These are phyloP conservation scores for Candida stauntonica DNA, from an alignment of 805 yeast genomes.

Conservation along the genomic window DNA sequence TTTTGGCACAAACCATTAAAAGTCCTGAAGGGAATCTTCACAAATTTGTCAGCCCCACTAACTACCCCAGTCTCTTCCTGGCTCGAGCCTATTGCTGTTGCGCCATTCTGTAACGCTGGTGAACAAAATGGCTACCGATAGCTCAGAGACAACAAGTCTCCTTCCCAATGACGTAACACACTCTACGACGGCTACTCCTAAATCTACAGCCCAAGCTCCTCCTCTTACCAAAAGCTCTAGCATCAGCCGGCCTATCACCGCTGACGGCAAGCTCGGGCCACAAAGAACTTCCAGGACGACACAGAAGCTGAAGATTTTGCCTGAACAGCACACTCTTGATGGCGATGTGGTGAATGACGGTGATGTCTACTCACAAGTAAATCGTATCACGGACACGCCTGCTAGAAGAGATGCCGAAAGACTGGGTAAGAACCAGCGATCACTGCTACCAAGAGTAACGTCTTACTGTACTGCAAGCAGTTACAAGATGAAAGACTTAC, in stretches of 20 bases:
- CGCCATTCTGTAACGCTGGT: no score
- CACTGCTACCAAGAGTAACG: slow-evolving; percentile 85
- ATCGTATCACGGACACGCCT: slow-evolving; percentile 76
- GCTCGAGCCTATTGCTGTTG: no score
- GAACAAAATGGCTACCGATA: slow-evolving; percentile 5
- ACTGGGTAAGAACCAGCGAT: slow-evolving; percentile 71
- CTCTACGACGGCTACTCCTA: slow-evolving; percentile 1
- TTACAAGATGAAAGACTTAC: slow-evolving; percentile 81
- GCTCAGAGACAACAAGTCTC: slow-evolving; percentile 9
- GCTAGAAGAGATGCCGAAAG: slow-evolving; percentile 94
- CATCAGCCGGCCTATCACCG: slow-evolving; percentile 3
- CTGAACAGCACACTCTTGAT: slow-evolving; percentile 46
- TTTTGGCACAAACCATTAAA: slow-evolving; percentile 1
- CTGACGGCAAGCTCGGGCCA: slow-evolving; percentile 49
- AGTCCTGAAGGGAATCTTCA: no score
- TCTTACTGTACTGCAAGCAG: slow-evolving; percentile 96
- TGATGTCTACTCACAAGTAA: slow-evolving; percentile 79
- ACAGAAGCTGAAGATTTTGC: slow-evolving; percentile 67
- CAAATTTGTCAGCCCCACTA: no score
- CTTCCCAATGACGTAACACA: slow-evolving; percentile 2
- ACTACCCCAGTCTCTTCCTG: no score
- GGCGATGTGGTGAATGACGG: slow-evolving; percentile 22
- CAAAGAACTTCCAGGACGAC: slow-evolving; percentile 73
- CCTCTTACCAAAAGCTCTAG: slow-evolving; percentile 1
- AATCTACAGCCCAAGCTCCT: neutral